Percentiles rank a stretch among this genome's conserved stretches.
These are phyloP conservation scores for Trichoderma erinaceum DNA, from an alignment of 495 filamentous ascomycete genomes.

Conservation along the genomic window DNA sequence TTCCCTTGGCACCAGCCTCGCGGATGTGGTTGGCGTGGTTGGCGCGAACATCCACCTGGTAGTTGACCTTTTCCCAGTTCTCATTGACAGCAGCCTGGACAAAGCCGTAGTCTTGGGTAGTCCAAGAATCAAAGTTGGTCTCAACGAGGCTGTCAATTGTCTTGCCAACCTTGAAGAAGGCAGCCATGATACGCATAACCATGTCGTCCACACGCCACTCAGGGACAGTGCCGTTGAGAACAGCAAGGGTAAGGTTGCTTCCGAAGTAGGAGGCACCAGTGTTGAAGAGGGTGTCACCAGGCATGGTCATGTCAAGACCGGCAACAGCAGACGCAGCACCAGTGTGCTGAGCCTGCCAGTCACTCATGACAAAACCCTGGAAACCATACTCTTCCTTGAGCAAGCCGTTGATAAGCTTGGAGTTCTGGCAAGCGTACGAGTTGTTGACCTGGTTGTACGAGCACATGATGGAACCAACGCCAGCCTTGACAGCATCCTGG, in stretches of 20 bases:
- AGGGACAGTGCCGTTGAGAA: slow-evolving; percentile 86
- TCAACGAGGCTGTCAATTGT: slow-evolving; percentile 51
- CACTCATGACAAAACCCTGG: slow-evolving; percentile 89
- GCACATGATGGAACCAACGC: slow-evolving; percentile 87
- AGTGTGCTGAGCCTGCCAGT: slow-evolving; percentile 83
- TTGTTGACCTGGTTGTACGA: slow-evolving; percentile 91
- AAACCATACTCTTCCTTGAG: slow-evolving; percentile 91
- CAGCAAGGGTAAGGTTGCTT: slow-evolving; percentile 71
- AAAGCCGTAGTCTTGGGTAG: slow-evolving; percentile 64
- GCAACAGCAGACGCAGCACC: slow-evolving; percentile 74
- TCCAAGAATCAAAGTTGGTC: slow-evolving; percentile 89
- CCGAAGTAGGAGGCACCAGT: slow-evolving; percentile 76
- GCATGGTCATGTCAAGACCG: slow-evolving; percentile 94
- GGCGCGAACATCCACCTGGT: slow-evolving; percentile 74
- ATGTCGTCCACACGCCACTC: slow-evolving; percentile 92
- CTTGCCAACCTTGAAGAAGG: slow-evolving; percentile 84
- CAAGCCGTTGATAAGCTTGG: slow-evolving; percentile 69
- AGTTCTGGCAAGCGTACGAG: slow-evolving; percentile 79
- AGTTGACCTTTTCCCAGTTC: slow-evolving; percentile 67
- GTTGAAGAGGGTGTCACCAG: slow-evolving; percentile 74
- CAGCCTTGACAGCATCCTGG: slow-evolving; percentile 42
- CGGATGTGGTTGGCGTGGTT: slow-evolving; percentile 69
- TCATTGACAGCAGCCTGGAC: slow-evolving; percentile 54
- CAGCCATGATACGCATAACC: slow-evolving; percentile 86
- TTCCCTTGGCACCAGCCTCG: slow-evolving; percentile 66